phyloP scores from a whole-genome alignment of 352 stramenopile species.

The Phytopythium oedochilum region DNA sequence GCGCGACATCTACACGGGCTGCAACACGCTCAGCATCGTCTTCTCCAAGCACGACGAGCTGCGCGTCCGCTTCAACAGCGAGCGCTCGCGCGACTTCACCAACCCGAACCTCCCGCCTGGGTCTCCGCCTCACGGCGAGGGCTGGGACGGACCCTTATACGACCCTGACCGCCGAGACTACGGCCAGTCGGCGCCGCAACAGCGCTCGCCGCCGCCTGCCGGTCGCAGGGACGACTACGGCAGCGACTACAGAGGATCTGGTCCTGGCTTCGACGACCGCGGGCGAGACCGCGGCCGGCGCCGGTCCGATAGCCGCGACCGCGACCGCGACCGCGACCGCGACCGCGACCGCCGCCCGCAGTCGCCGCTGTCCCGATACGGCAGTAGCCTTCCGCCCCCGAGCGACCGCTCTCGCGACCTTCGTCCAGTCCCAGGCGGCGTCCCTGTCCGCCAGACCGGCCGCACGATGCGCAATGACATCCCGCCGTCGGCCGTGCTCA shows the following conservation, averaged over 20 bases:
- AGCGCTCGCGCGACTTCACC: slow-evolving; percentile 66
- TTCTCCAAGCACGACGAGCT: slow-evolving; percentile 72
- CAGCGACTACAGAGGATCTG: not conserved
- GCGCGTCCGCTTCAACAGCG: slow-evolving; percentile 73
- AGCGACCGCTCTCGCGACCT: slow-evolving; percentile 23
- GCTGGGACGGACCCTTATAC: not conserved
- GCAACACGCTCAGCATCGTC: slow-evolving; percentile 76
- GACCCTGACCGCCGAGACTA: slow-evolving; percentile 1
- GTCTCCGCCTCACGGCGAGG: slow-evolving; percentile 6
- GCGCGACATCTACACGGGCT: slow-evolving; percentile 84
- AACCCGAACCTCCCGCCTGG: slow-evolving; percentile 65
- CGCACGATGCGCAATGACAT: slow-evolving; percentile 51
- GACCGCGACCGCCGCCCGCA: not conserved
- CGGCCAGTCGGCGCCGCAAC: not conserved
- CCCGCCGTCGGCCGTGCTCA: slow-evolving; percentile 59
- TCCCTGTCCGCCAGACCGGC: slow-evolving; percentile 22
- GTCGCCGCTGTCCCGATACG: slow-evolving; percentile 10
- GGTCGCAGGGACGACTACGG: slow-evolving; percentile 2
- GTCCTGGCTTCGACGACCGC: slow-evolving; percentile 7
- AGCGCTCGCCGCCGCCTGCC: not conserved
- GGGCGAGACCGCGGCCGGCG: not conserved
- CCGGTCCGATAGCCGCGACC: slow-evolving; percentile 9
- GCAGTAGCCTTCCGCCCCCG: slow-evolving; percentile 14
- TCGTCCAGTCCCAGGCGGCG: slow-evolving; percentile 1
- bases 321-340: slow-evolving; percentile 4